Evolutionary conservation across 176 grass and related monocot species (phyloP), one percentile per base, ranked within the genome.

Genomic region (Hordeum vulgare): DNA sequence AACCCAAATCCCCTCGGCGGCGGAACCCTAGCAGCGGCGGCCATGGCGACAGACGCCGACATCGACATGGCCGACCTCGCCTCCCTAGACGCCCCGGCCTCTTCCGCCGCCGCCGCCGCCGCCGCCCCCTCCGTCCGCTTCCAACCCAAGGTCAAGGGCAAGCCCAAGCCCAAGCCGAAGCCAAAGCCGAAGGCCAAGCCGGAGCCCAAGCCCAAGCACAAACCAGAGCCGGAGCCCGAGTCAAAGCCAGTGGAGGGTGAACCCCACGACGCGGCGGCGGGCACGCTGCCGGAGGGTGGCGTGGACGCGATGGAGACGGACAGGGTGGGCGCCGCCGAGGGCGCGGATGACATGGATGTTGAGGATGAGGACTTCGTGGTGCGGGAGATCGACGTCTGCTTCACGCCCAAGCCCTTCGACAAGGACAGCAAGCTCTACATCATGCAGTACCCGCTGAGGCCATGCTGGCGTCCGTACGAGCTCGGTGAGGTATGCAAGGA

Each of bases 391-490:
- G 91, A 95, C 25, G 83, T 98, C 8, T 91, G 91, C 77, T 91
- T 90, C 79, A 86, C 61, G 6, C 93, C 93, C 6, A 80, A 75
- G 57, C 88, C 90, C 44, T 84, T 93, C 20, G 91, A 98, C n/a
- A 83, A 91, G 77, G 87, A 93, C 79, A 78, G 87, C 21, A 51
- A 98, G 96, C 85, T 98, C 39, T 98, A 90, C 61, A 15, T 98
- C 34, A 86, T 98, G 93, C 96, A 98, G 78, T 98, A 92, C 77
- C 90, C 91, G 14, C 89, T 95, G 66, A 93, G 93, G 79, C 90
- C 93, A 25, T 95, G 83, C 78, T 98, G 96, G 96, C 90, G 92
- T 45, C 87, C 91, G 51, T 98, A 95, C 62, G 90, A 93, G 66
- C 81, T 98, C 36, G 73, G 86, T 69, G 89, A 86, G 73, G 88